Evolutionary conservation across 2,329 filamentous ascomycete genomes (phyloP).

Genomic region (Albophoma yamanashiensis): DNA sequence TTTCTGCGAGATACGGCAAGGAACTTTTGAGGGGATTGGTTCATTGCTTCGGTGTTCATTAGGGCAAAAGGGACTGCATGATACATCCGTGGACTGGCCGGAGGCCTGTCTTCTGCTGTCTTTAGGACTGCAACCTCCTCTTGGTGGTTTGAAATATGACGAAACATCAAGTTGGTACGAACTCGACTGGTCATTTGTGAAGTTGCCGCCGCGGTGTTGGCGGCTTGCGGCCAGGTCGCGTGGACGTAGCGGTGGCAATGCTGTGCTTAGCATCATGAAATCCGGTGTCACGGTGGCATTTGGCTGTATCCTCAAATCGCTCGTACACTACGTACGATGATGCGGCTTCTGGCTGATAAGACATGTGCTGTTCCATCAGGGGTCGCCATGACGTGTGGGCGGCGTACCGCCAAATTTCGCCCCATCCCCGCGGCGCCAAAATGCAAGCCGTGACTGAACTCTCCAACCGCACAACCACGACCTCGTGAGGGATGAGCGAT

Average conservation of each 20-base stretch:
- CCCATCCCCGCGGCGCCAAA: background rate
- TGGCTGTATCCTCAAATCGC: background rate
- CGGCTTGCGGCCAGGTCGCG: background rate
- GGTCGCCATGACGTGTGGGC: background rate
- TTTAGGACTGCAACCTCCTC: slow-evolving; percentile 30
- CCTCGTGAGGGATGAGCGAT: background rate
- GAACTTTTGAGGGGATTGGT: slow-evolving; percentile 24
- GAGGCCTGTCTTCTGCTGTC: slow-evolving; percentile 34
- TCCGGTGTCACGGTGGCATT: background rate
- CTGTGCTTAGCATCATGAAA: background rate
- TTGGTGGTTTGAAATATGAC: slow-evolving; percentile 36
- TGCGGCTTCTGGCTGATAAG: background rate
- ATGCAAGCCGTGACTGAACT: background rate
- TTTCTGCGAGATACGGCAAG: slow-evolving; percentile 22
- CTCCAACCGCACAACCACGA: background rate
- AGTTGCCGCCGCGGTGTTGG: too few species aligned
- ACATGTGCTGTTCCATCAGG: background rate
- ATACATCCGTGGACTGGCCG: slow-evolving; percentile 25
- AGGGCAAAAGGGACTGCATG: slow-evolving; percentile 40
- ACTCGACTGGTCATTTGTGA: background rate
- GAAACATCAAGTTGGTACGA: slow-evolving; percentile 25
- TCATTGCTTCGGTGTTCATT: slow-evolving; percentile 45
- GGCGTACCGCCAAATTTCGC: background rate
- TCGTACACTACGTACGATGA: background rate
- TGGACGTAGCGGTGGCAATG: background rate